Percentiles rank a stretch among this genome's conserved stretches.
phyloP scores from a whole-genome alignment of 768 basidiomycete species.

The Nidula microcarpa region DNA sequence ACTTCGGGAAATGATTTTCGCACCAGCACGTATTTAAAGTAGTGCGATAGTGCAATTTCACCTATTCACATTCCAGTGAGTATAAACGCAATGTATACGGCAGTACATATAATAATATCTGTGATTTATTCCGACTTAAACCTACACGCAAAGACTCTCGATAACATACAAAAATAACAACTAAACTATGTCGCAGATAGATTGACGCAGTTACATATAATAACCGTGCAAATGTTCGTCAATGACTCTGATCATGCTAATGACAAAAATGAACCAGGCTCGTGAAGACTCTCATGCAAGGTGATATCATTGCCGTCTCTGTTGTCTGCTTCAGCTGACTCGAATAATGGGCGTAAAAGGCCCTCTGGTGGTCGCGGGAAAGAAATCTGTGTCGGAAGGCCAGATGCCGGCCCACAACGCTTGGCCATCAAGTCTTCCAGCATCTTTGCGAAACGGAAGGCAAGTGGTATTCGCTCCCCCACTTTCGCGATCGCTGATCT shows the following conservation, averaged over 20 bases:
- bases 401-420: conserved; percentile 28
- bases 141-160: no score
- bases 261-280: conserved; percentile 31
- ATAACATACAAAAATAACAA: no score
- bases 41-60: no score
- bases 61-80: no score
- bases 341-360: conserved; percentile 26
- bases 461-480: conserved; percentile 66
- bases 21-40: no score
- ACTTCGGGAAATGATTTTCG: no score
- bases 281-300: conserved; percentile 28
- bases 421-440: conserved; percentile 43
- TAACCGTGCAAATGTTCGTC: no score
- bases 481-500: conserved; percentile 60
- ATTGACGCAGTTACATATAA: no score
- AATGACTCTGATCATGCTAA: conserved; percentile 12
- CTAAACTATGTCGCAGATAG: no score
- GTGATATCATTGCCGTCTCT: conserved; percentile 17
- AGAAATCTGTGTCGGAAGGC: conserved; percentile 22
- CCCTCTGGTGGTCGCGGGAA: conserved; percentile 30
- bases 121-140: no score
- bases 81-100: no score
- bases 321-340: conserved; percentile 15
- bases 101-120: no score
- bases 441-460: conserved; percentile 58